Conservation (phyloP, 352 stramenopile genomes). For the Phytophthora litchii region DNA sequence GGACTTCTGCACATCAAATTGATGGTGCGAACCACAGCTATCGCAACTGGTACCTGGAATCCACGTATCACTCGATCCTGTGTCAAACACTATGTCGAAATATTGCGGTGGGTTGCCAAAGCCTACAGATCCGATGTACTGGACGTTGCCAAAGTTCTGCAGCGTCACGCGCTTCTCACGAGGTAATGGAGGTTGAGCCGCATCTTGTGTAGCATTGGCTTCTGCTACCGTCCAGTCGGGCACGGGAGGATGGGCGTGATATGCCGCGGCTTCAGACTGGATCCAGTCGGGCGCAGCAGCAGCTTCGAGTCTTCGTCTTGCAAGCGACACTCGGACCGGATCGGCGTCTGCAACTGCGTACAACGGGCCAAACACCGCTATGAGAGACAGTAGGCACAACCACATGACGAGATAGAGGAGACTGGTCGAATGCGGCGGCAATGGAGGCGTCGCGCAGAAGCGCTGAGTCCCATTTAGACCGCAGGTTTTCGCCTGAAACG, state of each 20-base stretch:
- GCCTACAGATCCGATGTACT: constrained; percentile 78
- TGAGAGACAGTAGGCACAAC: constrained; percentile 10
- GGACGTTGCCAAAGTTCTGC: constrained; percentile 87
- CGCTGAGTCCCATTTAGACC: constrained; percentile 27
- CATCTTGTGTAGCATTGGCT: constrained; percentile 18
- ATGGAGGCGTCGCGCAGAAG: neutral
- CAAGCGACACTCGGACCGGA: constrained; percentile 26
- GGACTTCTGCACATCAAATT: constrained; percentile 58
- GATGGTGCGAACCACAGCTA: constrained; percentile 58
- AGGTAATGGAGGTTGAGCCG: constrained; percentile 33
- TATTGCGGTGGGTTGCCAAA: constrained; percentile 74
- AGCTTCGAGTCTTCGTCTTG: constrained; percentile 10
- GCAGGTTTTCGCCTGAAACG: constrained; percentile 37
- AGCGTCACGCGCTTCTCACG: constrained; percentile 53
- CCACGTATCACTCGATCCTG: constrained; percentile 84
- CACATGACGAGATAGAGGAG: constrained; percentile 13
- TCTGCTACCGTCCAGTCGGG: constrained; percentile 11
- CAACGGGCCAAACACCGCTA: neutral
- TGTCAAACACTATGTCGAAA: constrained; percentile 82
- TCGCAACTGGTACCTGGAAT: constrained; percentile 60
- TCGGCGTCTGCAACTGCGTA: constrained; percentile 1
- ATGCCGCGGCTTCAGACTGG: constrained; percentile 14
- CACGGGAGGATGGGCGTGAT: neutral
- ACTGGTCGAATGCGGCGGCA: constrained; percentile 22
- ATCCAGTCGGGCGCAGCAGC: constrained; percentile 26